These are phyloP conservation scores for Marchantia paleacea DNA, from an alignment of 225 moss, liverwort and hornwort species.

Conservation along the genomic window DNA sequence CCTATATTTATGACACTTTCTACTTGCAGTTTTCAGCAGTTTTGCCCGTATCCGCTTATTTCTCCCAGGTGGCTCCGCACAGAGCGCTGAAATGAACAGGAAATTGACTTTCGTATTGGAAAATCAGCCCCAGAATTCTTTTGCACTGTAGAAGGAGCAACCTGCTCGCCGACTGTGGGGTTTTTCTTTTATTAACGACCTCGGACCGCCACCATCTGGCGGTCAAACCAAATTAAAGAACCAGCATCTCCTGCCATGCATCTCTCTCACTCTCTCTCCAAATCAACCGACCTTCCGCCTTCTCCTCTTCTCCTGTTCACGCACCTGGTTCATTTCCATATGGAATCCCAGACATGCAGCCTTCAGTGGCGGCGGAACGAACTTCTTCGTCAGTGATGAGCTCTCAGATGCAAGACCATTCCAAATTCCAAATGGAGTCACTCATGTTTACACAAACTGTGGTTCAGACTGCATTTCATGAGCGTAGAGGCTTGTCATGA, in stretches of 20 bases:
- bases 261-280: no score
- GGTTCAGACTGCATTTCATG: background rate
- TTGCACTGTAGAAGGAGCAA: background rate
- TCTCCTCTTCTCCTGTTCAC: no score
- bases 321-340: background rate
- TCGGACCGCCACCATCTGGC: background rate
- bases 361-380: background rate
- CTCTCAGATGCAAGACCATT: background rate
- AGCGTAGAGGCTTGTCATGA: background rate
- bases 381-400: background rate
- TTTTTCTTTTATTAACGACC: background rate
- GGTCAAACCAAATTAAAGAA: background rate
- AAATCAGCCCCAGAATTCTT: background rate
- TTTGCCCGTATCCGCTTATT: background rate
- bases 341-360: no score
- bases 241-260: background rate
- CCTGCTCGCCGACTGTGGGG: background rate
- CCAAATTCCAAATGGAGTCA: background rate
- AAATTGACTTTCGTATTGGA: background rate
- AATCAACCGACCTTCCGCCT: no score
- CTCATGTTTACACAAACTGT: background rate
- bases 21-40: background rate
- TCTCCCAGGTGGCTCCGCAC: slow-evolving; percentile 5
- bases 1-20: background rate
- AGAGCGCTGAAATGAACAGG: background rate